Evolutionary conservation across 345 rosid species (phyloP).

Genomic region (Trapa bicornis): DNA sequence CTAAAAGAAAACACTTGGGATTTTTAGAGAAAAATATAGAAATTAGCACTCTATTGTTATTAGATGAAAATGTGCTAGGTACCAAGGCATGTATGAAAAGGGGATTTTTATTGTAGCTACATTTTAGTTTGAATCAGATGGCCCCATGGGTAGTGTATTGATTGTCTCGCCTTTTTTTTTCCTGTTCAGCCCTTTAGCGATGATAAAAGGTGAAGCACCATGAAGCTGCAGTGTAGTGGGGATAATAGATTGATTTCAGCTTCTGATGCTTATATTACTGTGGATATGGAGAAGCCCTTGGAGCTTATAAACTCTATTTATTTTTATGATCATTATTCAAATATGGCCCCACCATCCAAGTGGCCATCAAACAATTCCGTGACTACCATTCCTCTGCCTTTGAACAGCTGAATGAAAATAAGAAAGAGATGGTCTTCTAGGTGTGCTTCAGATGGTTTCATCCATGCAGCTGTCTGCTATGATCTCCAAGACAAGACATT

Average conservation of each 20-base stretch:
- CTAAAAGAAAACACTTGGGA: not conserved
- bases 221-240: conserved; percentile 29
- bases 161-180: not conserved
- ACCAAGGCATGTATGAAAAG: not conserved
- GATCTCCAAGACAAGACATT: too few relatives aligned
- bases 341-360: not conserved
- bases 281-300: not conserved
- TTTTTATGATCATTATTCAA: not conserved
- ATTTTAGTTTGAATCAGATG: not conserved
- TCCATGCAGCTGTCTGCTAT: too few relatives aligned
- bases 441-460: too few relatives aligned
- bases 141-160: not conserved
- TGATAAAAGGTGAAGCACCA: conserved; percentile 22
- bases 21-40: too few relatives aligned
- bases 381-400: too few relatives aligned
- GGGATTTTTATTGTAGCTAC: not conserved
- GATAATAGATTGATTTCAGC: conserved; percentile 19
- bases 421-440: too few relatives aligned
- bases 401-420: too few relatives aligned
- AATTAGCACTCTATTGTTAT: too few relatives aligned
- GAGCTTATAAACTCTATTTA: not conserved
- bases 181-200: conserved; percentile 27
- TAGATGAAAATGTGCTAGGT: not conserved
- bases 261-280: not conserved
- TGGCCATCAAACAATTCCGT: not conserved